Evolutionary conservation across 768 basidiomycete genomes (phyloP), one percentile per base, ranked within the genome.

Genomic region (Thelephora aurantiotincta): DNA sequence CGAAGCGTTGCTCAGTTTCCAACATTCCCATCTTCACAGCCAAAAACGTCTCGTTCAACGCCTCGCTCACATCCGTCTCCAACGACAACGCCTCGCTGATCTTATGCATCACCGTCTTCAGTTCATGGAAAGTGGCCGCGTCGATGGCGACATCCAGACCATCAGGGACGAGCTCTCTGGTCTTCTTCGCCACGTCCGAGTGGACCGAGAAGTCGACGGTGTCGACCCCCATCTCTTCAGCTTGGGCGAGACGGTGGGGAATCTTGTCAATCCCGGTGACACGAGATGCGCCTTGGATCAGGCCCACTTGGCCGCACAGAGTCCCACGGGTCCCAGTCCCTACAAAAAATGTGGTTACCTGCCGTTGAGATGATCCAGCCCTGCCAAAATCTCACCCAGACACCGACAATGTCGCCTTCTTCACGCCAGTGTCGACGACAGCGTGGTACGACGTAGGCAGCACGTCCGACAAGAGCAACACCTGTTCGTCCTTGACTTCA

Each of bases 41-140:
- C 52, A 75, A 63, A 60, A 63, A 63, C 16, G 38, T 22, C 60
- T 75, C 73, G 63, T 77, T 77, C 49, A 68, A 57, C 2, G 72
- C 82, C 59, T 87, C 83, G 0, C 77, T 69, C 0, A 75, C 74
- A 53, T 86, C 83, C 0, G 81, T 87, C 63, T 89, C 83, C 23
- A 84, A 70, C 75, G 81, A 78, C 43, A 84, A 63, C 18, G 73
- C 59, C 63, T 81, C 81, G 60, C 83, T 76, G 30, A 77, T 68
- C 56, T 80, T 82, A 64, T 83, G 82, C 3, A 73, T 54, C 20
- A 78, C 49, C 0, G 70, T 66, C 65, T 85, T 82, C 16, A 81
- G 80, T 54, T 82, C 73, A 57, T 83, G 82, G 72, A 82, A 84
- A 3, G 78, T 75, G 7, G 64, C 72, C 50, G 71, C 74, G 55